Conservation (phyloP, 2,329 filamentous ascomycete species). For the Ceratocystis eucalypticola region DNA sequence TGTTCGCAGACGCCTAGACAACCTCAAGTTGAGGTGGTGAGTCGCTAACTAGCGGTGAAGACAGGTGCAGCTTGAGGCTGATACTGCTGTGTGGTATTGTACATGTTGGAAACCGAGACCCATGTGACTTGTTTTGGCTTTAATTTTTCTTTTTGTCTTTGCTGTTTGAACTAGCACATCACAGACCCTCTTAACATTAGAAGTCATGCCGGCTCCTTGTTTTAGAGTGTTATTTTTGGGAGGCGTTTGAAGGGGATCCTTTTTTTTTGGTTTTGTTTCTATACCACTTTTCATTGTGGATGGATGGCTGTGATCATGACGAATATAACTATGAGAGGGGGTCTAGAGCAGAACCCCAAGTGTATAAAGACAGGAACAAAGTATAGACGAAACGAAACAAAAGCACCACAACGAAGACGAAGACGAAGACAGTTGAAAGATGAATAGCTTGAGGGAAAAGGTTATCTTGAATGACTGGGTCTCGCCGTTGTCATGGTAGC, state of each 20-base stretch:
- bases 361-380: background rate
- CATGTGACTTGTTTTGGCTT: background rate
- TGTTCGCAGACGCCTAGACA: conserved; percentile 6
- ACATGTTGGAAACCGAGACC: background rate
- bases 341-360: background rate
- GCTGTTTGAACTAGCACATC: background rate
- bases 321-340: background rate
- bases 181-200: background rate
- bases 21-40: background rate
- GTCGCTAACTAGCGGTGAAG: background rate
- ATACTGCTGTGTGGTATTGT: background rate
- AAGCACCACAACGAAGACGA: background rate
- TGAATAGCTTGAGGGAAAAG: background rate
- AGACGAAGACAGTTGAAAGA: background rate
- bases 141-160: conserved; percentile 3
- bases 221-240: conserved; percentile 1
- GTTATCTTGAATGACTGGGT: background rate
- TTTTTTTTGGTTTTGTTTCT: conserved; percentile 5
- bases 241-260: conserved; percentile 7
- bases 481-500: background rate
- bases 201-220: background rate
- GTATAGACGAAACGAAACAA: background rate
- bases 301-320: background rate
- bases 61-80: background rate
- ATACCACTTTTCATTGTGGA: background rate